phyloP scores from a whole-genome alignment of 2,329 filamentous ascomycete genomes.

The Monosporascus cannonballus region DNA sequence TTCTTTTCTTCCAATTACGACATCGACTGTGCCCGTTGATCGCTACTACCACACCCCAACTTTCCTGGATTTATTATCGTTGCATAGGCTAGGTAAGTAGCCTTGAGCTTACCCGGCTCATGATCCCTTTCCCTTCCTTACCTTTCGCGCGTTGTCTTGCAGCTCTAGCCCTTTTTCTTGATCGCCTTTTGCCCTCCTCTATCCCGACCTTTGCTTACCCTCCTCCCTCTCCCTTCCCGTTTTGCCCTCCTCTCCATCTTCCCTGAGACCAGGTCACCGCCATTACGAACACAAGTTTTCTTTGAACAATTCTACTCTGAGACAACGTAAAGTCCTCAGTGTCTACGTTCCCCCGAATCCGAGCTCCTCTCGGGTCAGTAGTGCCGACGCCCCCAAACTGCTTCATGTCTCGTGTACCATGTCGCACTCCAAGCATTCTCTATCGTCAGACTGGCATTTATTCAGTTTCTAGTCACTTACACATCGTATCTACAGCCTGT shows the following conservation, averaged over 20 bases:
- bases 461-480: background rate
- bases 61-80: too few species aligned
- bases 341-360: too few species aligned
- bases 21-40: too few species aligned
- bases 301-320: background rate
- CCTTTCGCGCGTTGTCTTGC: background rate
- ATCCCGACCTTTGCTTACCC: background rate
- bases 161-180: background rate
- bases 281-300: background rate
- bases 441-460: constrained; percentile 2
- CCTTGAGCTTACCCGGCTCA: too few species aligned
- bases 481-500: constrained; percentile 1
- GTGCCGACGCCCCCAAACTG: constrained; percentile 1
- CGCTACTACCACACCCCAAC: too few species aligned
- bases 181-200: background rate
- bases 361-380: constrained; percentile 7
- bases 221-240: background rate
- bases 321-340: too few species aligned
- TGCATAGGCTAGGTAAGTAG: too few species aligned
- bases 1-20: too few species aligned
- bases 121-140: background rate
- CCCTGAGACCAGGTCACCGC: background rate
- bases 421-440: background rate
- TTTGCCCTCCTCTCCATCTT: background rate
- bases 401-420: constrained; percentile 1